These are phyloP conservation scores for Pleodorina starrii DNA, from an alignment of 139 green algal genomes.

Conservation along the genomic window DNA sequence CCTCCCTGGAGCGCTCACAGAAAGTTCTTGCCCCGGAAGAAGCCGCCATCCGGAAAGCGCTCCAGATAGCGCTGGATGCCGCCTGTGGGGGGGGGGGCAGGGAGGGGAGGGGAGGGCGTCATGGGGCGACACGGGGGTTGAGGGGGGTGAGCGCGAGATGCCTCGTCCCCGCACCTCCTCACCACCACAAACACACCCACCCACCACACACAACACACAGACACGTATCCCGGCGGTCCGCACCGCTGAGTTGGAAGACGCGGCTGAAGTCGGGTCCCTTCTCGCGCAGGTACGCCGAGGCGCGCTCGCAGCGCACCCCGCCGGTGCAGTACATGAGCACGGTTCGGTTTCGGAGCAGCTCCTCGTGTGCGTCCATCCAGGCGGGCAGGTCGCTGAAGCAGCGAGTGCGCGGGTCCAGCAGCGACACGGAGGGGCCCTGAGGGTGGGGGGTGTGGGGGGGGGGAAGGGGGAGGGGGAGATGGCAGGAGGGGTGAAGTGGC, in stretches of 20 bases:
- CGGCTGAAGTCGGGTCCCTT: constrained; percentile 76
- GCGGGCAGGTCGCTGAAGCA: constrained; percentile 81
- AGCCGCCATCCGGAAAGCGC: constrained; percentile 77
- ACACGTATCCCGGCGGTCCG: too few relatives aligned
- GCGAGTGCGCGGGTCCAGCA: constrained; percentile 74
- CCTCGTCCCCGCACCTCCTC: too few relatives aligned
- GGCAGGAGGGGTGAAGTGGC: too few relatives aligned
- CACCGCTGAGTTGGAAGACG: constrained; percentile 78
- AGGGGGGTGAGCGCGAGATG: too few relatives aligned
- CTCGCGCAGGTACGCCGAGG: constrained; percentile 76
- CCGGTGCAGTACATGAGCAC: constrained; percentile 92
- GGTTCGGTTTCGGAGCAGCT: constrained; percentile 8
- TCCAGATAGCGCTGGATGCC: constrained; percentile 90
- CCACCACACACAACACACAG: too few relatives aligned
- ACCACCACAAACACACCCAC: too few relatives aligned
- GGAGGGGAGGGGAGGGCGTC: not conserved
- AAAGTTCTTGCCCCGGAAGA: constrained; percentile 88
- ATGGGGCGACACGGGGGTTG: too few relatives aligned
- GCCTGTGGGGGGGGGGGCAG: constrained; percentile 56
- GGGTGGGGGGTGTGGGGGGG: not conserved
- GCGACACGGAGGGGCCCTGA: constrained; percentile 49
- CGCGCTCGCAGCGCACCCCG: constrained; percentile 88
- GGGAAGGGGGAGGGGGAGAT: not conserved
- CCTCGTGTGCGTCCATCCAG: constrained; percentile 75
- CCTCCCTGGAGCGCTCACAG: not conserved